Evolutionary conservation across 148 eudicot genomes (phyloP), one percentile per base, ranked within the genome.

Genomic region (Rhododendron simsii): DNA sequence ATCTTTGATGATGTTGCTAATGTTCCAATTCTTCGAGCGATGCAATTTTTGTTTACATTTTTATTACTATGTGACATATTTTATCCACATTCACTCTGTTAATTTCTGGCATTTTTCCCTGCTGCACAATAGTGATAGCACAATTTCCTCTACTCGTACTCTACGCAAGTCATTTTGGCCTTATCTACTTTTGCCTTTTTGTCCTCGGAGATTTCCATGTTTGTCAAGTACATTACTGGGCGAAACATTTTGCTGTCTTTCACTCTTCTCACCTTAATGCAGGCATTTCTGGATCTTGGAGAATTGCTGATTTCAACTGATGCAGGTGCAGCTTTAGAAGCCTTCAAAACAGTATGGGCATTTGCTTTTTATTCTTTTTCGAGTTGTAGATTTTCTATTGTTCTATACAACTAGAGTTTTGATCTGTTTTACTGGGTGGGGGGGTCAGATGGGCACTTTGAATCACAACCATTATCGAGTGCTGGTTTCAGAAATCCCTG

Each of bases 281-380:
- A 98, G 99, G 96, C 96, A 69, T 98, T 93, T 91, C 88, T 95
- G 79, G 98, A 98, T 90, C 93, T 95, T 75, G 99, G 98, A 88
- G 99, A 98, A 81, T 85, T 95, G 89, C 88, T 98, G 85, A 92
- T 94, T 83, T 91, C 98, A 87, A 90, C 93, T 51, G 98, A 98
- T 85, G 78, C 93, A 53, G 93, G 91, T 86, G 98, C 98, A 90
- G 98, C 98, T 47, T 89, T 98, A 88, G 99, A 98, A 82, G 95
- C 98, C 86, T 98, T 91, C 85, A 94, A 89, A 94, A 95, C 94
- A 73, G 99, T 98, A 89, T 93, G 94, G 87, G 61, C 87, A 79
- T 85, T 85, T 7, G 50, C n/a, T 15, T 45, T 37, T 48, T 59
- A 44, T 21, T 48, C 69, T 63, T 57, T 41, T 37, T 26, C 67